Evolutionary conservation across 768 basidiomycete genomes (phyloP).

Genomic region (Mycena amicta): DNA sequence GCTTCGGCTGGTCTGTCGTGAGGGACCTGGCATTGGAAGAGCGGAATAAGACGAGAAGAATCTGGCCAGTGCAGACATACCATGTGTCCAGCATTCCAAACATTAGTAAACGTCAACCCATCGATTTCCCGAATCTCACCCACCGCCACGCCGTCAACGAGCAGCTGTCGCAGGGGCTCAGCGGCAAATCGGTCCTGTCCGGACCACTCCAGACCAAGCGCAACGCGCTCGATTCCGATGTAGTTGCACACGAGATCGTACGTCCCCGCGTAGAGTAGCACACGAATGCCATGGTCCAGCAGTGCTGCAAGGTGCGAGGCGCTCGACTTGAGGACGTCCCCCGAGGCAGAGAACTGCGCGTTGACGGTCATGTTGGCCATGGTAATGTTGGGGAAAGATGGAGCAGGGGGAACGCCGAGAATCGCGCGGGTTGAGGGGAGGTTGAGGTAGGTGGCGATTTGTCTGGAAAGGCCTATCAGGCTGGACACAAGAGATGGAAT

Average conservation of each 20-base stretch:
- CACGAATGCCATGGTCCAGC: slow-evolving; percentile 52
- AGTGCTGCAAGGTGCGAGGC: slow-evolving; percentile 50
- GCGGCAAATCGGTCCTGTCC: slow-evolving; percentile 46
- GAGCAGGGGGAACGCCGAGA: slow-evolving; percentile 48
- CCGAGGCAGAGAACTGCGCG: slow-evolving; percentile 39
- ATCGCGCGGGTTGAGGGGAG: slow-evolving; percentile 43
- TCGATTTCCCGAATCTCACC: slow-evolving; percentile 27
- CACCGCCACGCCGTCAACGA: slow-evolving; percentile 42
- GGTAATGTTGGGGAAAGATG: slow-evolving; percentile 38
- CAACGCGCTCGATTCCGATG: slow-evolving; percentile 59
- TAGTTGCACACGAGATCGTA: slow-evolving; percentile 57
- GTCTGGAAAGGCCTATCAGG: slow-evolving; percentile 28
- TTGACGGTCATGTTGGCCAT: slow-evolving; percentile 41
- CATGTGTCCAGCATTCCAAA: slow-evolving; percentile 27
- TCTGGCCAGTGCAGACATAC: slow-evolving; percentile 31
- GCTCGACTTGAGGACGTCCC: slow-evolving; percentile 36
- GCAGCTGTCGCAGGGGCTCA: slow-evolving; percentile 53
- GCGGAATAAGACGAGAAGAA: not conserved
- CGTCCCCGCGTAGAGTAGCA: slow-evolving; percentile 55
- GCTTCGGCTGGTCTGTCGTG: slow-evolving; percentile 54
- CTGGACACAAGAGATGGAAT: not conserved
- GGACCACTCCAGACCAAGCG: slow-evolving; percentile 56
- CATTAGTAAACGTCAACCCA: slow-evolving; percentile 25
- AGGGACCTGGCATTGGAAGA: slow-evolving; percentile 40
- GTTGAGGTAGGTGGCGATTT: slow-evolving; percentile 53